A percentile compares a stretch with the other conserved stretches of the same genome.
phyloP scores from a whole-genome alignment of 2,329 filamentous ascomycete species.

The Akanthomyces lecanii region DNA sequence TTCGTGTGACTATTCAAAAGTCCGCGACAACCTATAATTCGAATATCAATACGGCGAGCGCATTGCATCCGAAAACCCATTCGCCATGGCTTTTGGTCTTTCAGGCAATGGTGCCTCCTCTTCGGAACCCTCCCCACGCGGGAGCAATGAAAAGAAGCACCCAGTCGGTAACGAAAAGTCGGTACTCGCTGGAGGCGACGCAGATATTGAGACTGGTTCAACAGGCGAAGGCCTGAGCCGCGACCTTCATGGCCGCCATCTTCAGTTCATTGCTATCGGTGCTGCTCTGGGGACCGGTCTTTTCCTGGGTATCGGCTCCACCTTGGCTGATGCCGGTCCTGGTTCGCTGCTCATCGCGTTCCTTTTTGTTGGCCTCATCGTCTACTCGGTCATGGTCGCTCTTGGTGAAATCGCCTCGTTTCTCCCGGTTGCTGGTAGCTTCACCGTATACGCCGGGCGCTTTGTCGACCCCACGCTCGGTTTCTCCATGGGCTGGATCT shows the following conservation, averaged over 20 bases:
- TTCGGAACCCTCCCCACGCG: slow-evolving; percentile 4
- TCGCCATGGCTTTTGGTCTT: slow-evolving; percentile 5
- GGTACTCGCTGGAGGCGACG: not conserved
- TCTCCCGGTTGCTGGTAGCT: slow-evolving; percentile 71
- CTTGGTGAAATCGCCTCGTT: slow-evolving; percentile 73
- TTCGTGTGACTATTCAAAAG: not conserved
- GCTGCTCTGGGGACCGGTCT: slow-evolving; percentile 70
- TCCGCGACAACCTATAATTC: not conserved
- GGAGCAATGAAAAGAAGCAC: slow-evolving; percentile 13
- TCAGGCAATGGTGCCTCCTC: slow-evolving; percentile 7
- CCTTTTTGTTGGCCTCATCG: slow-evolving; percentile 63
- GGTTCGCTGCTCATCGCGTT: slow-evolving; percentile 65
- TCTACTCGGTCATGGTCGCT: slow-evolving; percentile 70
- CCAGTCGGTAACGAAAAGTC: slow-evolving; percentile 7
- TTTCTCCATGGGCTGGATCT: slow-evolving; percentile 78
- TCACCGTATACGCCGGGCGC: slow-evolving; percentile 70
- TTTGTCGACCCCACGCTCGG: slow-evolving; percentile 70
- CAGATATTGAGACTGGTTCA: slow-evolving; percentile 35
- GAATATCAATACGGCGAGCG: not conserved
- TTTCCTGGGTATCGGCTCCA: slow-evolving; percentile 63
- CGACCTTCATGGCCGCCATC: slow-evolving; percentile 36
- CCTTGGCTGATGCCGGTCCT: slow-evolving; percentile 60
- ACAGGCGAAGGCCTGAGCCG: slow-evolving; percentile 34
- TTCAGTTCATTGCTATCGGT: slow-evolving; percentile 49
- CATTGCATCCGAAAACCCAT: not conserved